Base-by-base conservation (phyloP, 805 yeast species). In the Wickerhamomyces bisporus region DNA sequence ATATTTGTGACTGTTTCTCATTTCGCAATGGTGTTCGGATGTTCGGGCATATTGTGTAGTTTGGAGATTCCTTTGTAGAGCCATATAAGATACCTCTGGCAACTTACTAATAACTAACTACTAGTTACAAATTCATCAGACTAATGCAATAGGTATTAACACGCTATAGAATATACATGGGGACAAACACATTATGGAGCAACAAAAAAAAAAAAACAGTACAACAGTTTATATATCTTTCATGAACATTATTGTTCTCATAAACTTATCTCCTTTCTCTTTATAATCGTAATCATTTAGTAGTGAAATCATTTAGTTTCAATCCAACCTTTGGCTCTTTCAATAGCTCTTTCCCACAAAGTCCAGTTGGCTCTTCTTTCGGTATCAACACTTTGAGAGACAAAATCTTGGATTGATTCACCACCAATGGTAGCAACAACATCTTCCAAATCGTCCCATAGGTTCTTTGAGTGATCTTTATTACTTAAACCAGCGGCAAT, bases 271-370 rank as follows among this genome's bases (percentile, higher is more conserved):
- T 15, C 20, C 12, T 13, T 28, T 28, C 16, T 28, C 30, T 5
- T 28, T 16, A 15, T 28, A 28, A 28, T 15, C 21, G 19, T 28
- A 28, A 30, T 19, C 7, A 21, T 21, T 21, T 17, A 31, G 13
- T n/a, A 6, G 11, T 11, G 6, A 26, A 9, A 12, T 29, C n/a
- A 28, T 38, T 38, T 39, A 34, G 38, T 38, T 18, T 26, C 38
- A 38, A 84, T 66, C 98, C 98, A 89, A 32, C 87, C 89, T 44
- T 65, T 73, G 23, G 95, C 82, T 52, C 94, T 73, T 52, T 76
- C 79, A 16, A 89, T 77, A 2, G 95, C 98, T 32, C 75, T 72
- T 55, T 85, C 86, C 98, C 98, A 89, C 47, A 81, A 65, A 35
- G 65, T 66, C 85, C 91, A 84, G 48, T 65, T 70, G 41, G 79